Conservation (phyloP, 2,329 filamentous ascomycete species). For the Neofusicoccum cordaticola region DNA sequence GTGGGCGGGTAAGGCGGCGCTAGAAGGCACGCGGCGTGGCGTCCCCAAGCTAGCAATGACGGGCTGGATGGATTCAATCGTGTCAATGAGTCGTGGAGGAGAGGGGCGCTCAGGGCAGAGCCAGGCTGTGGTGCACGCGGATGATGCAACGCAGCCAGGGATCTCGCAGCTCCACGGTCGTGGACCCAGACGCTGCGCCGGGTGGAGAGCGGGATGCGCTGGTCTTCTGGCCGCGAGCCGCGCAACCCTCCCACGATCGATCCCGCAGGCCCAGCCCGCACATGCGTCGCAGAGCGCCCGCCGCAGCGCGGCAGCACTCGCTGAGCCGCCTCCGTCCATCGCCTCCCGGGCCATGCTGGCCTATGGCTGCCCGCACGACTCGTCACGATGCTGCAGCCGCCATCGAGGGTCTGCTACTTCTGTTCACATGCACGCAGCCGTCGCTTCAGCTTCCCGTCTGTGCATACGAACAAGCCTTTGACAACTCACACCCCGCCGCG, state of each 20-base stretch:
- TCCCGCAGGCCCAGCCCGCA: not conserved
- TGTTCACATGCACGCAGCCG: not conserved
- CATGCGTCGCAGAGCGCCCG: not conserved
- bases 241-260: not conserved
- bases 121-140: slow-evolving; percentile 10
- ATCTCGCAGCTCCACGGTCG: not conserved
- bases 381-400: no score
- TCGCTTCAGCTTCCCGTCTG: not conserved
- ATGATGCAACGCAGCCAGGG: slow-evolving; percentile 10
- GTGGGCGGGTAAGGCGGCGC: not conserved
- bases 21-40: not conserved
- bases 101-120: slow-evolving; percentile 1
- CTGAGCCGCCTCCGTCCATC: not conserved
- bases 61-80: not conserved
- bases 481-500: slow-evolving; percentile 3
- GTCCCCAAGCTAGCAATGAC: not conserved
- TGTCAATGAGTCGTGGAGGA: not conserved
- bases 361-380: not conserved
- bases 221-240: slow-evolving; percentile 4
- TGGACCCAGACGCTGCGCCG: not conserved
- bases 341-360: not conserved
- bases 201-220: slow-evolving; percentile 9
- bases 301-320: not conserved
- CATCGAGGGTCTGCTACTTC: not conserved
- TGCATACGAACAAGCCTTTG: slow-evolving; percentile 7